Evolutionary conservation across 371 early-diverging fungal genomes (phyloP).

Genomic region (Mucor lusitanicus): DNA sequence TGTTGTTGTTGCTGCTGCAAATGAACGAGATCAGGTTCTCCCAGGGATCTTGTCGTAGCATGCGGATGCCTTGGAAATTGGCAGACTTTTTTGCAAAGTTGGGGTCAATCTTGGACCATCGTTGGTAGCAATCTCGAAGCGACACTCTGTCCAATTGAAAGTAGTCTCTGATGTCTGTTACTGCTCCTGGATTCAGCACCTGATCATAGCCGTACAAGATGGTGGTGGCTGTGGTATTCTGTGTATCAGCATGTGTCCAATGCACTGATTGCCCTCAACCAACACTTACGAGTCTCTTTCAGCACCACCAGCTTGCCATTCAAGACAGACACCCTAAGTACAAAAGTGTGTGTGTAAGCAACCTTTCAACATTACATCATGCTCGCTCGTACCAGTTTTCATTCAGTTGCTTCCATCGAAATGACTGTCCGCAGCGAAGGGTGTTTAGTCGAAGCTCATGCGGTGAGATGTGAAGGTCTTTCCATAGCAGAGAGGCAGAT

Average conservation of each 20-base stretch:
- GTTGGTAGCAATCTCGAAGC: conserved; percentile 59
- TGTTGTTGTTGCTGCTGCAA: conserved; percentile 96
- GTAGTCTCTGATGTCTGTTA: conserved; percentile 56
- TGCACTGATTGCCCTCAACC: neutral
- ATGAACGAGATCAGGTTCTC: conserved; percentile 94
- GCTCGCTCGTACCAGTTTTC: conserved; percentile 31
- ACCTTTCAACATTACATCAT: conserved; percentile 19
- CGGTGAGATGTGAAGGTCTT: conserved; percentile 58
- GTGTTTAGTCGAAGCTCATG: conserved; percentile 79
- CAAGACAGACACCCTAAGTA: conserved; percentile 22
- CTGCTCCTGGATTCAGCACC: conserved; percentile 17
- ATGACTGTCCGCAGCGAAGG: conserved; percentile 86
- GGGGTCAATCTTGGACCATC: conserved; percentile 69
- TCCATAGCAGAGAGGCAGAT: conserved; percentile 47
- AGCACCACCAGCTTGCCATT: conserved; percentile 26
- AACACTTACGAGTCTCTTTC: conserved; percentile 26
- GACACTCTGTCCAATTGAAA: conserved; percentile 75
- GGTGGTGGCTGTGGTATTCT: conserved; percentile 17
- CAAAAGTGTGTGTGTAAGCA: neutral
- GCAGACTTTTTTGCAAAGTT: conserved; percentile 65
- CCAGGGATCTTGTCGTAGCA: conserved; percentile 84
- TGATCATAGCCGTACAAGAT: conserved; percentile 32
- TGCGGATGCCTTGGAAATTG: conserved; percentile 74
- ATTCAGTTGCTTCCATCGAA: conserved; percentile 74
- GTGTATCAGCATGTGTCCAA: neutral